These are phyloP conservation scores for Flammula alnicola DNA, from an alignment of 1,284 basidiomycete genomes.

Conservation along the genomic window DNA sequence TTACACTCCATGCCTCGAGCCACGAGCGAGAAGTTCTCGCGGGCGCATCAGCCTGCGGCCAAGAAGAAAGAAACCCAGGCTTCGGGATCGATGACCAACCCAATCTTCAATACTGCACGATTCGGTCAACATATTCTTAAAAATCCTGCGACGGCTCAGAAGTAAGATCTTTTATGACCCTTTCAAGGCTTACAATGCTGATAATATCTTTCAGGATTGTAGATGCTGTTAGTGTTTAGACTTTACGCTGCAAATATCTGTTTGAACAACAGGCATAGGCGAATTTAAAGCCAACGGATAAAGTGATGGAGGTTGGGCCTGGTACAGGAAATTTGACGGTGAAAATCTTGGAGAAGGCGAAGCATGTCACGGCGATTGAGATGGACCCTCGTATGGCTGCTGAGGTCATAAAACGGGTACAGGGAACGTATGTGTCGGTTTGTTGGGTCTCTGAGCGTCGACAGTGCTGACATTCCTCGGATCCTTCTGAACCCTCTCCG, in stretches of 20 bases:
- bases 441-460: slow-evolving; percentile 1
- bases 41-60: slow-evolving; percentile 76
- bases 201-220: slow-evolving; percentile 64
- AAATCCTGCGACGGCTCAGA: slow-evolving; percentile 89
- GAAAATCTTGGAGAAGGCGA: slow-evolving; percentile 92
- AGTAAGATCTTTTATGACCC: slow-evolving; percentile 56
- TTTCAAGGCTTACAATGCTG: slow-evolving; percentile 12
- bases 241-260: background rate
- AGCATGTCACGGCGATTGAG: slow-evolving; percentile 92
- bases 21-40: slow-evolving; percentile 81
- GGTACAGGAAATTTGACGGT: slow-evolving; percentile 98
- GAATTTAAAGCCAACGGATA: slow-evolving; percentile 91
- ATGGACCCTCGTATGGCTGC: slow-evolving; percentile 99
- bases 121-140: slow-evolving; percentile 99
- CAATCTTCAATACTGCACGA: slow-evolving; percentile 91
- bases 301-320: slow-evolving; percentile 97
- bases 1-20: slow-evolving; percentile 81
- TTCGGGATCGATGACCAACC: slow-evolving; percentile 66
- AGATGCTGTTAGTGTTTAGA: slow-evolving; percentile 43
- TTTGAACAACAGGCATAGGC: slow-evolving; percentile 56
- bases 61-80: slow-evolving; percentile 57
- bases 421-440: slow-evolving; percentile 85
- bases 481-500: slow-evolving; percentile 4
- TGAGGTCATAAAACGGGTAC: slow-evolving; percentile 95
- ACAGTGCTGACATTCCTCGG: slow-evolving; percentile 1